These are phyloP conservation scores for Serendipita indica DNA, from an alignment of 768 basidiomycete genomes.

Conservation along the genomic window DNA sequence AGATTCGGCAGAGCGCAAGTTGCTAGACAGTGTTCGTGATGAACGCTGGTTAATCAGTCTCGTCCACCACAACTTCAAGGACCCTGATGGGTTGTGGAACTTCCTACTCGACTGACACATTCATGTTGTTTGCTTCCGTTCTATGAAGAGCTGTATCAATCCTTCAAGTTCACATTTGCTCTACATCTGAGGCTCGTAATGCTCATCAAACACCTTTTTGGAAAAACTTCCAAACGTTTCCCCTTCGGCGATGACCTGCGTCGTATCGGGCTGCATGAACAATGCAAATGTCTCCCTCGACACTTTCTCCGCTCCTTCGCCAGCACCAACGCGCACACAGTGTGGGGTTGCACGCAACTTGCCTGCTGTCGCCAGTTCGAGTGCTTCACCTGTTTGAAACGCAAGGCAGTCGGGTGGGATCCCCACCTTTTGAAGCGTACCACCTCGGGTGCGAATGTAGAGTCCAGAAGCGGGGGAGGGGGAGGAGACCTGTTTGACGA, in stretches of 20 bases:
- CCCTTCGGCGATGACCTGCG: constrained; percentile 49
- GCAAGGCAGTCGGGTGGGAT: constrained; percentile 79
- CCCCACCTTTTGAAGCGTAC: constrained; percentile 61
- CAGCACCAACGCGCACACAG: constrained; percentile 64
- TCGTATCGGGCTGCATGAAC: constrained; percentile 79
- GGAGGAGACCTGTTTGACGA: constrained; percentile 38
- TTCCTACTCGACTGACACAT: constrained; percentile 66
- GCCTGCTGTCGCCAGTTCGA: constrained; percentile 74
- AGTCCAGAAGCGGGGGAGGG: constrained; percentile 73
- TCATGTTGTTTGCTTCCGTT: too few relatives aligned
- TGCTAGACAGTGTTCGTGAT: constrained; percentile 59
- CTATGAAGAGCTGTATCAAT: too few relatives aligned
- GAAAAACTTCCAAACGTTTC: constrained; percentile 86
- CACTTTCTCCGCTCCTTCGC: constrained; percentile 32
- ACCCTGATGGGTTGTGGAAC: constrained; percentile 62
- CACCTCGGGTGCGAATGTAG: constrained; percentile 78
- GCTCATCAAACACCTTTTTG: constrained; percentile 56
- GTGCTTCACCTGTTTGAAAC: constrained; percentile 94
- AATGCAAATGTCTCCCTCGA: constrained; percentile 80
- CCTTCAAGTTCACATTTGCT: too few relatives aligned
- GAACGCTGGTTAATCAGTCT: constrained; percentile 83
- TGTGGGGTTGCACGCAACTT: constrained; percentile 85
- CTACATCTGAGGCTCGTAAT: constrained; percentile 29
- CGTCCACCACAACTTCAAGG: constrained; percentile 86
- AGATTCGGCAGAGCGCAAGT: constrained; percentile 47